phyloP scores from a whole-genome alignment of 2,329 filamentous ascomycete species.

The Sordariomycetes sp. region DNA sequence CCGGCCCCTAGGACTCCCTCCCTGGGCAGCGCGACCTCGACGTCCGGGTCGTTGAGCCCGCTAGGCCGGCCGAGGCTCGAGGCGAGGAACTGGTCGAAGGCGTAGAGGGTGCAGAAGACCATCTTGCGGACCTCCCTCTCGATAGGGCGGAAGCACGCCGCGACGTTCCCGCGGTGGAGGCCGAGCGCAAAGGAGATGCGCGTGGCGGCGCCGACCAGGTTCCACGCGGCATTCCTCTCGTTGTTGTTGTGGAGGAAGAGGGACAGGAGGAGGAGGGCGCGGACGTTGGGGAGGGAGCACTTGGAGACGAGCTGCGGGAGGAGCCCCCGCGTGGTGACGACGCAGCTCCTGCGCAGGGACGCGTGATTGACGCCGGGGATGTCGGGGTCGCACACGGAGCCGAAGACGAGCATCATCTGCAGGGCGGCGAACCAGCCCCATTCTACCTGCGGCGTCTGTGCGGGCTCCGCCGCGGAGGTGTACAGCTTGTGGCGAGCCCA shows the following conservation, averaged over 20 bases:
- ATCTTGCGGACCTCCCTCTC: conserved; percentile 22
- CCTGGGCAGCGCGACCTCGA: conserved; percentile 18
- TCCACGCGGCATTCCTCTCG: conserved; percentile 25
- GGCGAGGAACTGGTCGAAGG: conserved; percentile 23
- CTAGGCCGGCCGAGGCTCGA: conserved; percentile 23
- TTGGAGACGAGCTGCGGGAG: conserved; percentile 19
- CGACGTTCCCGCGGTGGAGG: conserved; percentile 18
- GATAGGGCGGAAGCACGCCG: conserved; percentile 17
- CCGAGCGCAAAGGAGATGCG: conserved; percentile 20
- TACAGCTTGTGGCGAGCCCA: conserved; percentile 11
- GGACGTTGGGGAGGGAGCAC: conserved; percentile 19
- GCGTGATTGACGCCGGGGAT: conserved; percentile 16
- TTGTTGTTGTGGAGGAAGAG: conserved; percentile 26
- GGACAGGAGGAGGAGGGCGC: conserved; percentile 18
- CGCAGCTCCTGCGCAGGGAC: conserved; percentile 12
- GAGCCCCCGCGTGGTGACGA: conserved; percentile 13
- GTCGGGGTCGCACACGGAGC: conserved; percentile 16
- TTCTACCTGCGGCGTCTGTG: conserved; percentile 12
- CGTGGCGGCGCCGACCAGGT: conserved; percentile 19
- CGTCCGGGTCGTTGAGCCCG: conserved; percentile 21
- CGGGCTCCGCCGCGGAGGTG: conserved; percentile 4
- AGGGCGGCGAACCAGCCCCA: conserved; percentile 23
- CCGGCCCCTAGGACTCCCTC: conserved; percentile 16
- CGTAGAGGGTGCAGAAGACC: conserved; percentile 24
- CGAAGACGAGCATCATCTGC: conserved; percentile 25